Conservation (phyloP, 148 eudicot genomes). For the Heliamphora exappendiculata region DNA sequence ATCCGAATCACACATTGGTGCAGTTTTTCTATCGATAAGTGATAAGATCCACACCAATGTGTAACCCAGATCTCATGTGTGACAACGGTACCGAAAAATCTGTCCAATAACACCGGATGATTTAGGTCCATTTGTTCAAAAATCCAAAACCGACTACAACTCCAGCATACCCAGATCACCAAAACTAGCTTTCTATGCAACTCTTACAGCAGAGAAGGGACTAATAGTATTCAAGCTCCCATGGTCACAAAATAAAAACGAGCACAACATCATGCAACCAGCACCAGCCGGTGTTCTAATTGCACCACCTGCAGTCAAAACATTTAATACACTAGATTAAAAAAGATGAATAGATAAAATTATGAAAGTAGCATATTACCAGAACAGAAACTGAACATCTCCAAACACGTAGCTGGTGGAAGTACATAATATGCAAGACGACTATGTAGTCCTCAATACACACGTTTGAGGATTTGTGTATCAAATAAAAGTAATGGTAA, state of each 20-base stretch:
- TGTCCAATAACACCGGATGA: too few species aligned
- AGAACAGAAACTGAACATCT: background rate
- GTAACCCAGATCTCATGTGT: too few species aligned
- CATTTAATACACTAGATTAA: background rate
- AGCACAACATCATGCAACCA: background rate
- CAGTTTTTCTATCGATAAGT: too few species aligned
- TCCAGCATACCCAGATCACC: background rate
- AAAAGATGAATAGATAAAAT: background rate
- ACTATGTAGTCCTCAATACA: background rate
- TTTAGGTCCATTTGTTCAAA: background rate
- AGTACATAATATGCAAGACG: background rate
- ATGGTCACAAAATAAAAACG: background rate
- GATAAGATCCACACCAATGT: too few species aligned
- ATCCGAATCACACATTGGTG: too few species aligned
- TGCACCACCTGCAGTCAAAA: background rate
- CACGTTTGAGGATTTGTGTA: background rate
- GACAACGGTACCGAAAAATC: too few species aligned
- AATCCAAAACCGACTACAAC: background rate
- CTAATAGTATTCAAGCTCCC: background rate
- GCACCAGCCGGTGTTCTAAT: background rate
- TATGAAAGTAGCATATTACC: background rate
- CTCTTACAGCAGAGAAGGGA: background rate
- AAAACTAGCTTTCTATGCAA: background rate
- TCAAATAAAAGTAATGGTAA: background rate
- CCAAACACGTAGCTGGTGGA: too few species aligned